phyloP scores from a whole-genome alignment of 495 filamentous ascomycete genomes.

The Letharia lupina region DNA sequence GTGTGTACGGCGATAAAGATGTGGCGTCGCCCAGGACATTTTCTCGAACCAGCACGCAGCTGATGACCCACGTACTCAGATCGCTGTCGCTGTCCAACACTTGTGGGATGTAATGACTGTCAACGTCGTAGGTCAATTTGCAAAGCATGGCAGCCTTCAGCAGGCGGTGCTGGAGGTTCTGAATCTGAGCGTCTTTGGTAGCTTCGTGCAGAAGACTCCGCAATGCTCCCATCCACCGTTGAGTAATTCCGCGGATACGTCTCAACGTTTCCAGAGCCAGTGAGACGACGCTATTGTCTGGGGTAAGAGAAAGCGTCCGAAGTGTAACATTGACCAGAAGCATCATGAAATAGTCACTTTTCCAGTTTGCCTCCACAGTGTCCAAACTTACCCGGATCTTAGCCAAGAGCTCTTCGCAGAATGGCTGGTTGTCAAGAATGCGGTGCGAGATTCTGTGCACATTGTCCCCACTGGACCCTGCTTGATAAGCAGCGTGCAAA shows the following conservation, averaged over 20 bases:
- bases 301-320: not conserved
- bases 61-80: not conserved
- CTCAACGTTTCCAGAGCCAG: not conserved
- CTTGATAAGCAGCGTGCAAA: constrained; percentile 6
- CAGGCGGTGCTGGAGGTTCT: not conserved
- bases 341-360: not conserved
- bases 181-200: not conserved
- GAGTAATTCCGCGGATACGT: not conserved
- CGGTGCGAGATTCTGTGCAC: not conserved
- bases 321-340: not conserved
- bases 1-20: not conserved
- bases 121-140: constrained; percentile 15
- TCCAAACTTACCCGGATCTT: not conserved
- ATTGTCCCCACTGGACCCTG: not conserved
- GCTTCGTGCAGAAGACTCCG: not conserved
- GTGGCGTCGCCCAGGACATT: not conserved
- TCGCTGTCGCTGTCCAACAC: not conserved
- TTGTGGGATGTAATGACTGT: not conserved
- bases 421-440: not conserved
- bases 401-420: constrained; percentile 8
- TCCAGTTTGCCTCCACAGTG: constrained; percentile 3
- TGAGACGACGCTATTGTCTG: not conserved
- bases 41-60: not conserved
- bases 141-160: constrained; percentile 12
- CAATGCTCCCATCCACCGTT: not conserved